Evolutionary conservation across 2,329 filamentous ascomycete genomes (phyloP), one percentile per base, ranked within the genome.

Genomic region (Claviceps sp.): DNA sequence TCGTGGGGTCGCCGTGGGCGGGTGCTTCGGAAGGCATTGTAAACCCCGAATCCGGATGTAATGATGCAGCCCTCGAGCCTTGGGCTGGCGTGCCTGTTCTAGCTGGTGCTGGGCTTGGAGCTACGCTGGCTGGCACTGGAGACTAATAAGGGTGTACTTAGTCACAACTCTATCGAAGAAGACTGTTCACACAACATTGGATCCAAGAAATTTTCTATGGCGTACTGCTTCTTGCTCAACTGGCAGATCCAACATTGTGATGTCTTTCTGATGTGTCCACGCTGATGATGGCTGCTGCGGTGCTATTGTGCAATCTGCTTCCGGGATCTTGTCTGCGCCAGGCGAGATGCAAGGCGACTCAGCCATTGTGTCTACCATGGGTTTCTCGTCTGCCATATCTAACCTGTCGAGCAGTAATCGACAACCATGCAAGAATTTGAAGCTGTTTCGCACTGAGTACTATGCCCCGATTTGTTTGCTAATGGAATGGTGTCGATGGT

Each of bases 1-100:
- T 77, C 5, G 81, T 80, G 1, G 82, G 80, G 22, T 84, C 85
- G 47, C 85, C 84, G 60, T 87, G 82, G 1, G 75, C 67, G 1
- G 78, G 73, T 14, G 81, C 75, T 61, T 84, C 77, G 13, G 74
- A 67, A 1, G 81, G 81, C 65, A 84, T 75, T n/a, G 70, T 67
- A 57, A 71, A 72, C 26, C 67, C 65, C 4, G 71, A 57, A 55
- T 82, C 78, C 3, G 78, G 77, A 54, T 80, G 77, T 47, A 71
- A 74, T 34, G 78, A 82, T 7, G 75, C 71, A 9, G 79, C 76
- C 58, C 79, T 71, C 38, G 78, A 81, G 56, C 70, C 67, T 53
- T 69, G 65, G 51, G 70, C 68, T 56, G 71, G 76, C 16, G 78
- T 81, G 54, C 72, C 71, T 41, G 68, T 76, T 52, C 76, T 67